phyloP scores from a whole-genome alignment of 768 basidiomycete species.

The Lactarius tabidus region DNA sequence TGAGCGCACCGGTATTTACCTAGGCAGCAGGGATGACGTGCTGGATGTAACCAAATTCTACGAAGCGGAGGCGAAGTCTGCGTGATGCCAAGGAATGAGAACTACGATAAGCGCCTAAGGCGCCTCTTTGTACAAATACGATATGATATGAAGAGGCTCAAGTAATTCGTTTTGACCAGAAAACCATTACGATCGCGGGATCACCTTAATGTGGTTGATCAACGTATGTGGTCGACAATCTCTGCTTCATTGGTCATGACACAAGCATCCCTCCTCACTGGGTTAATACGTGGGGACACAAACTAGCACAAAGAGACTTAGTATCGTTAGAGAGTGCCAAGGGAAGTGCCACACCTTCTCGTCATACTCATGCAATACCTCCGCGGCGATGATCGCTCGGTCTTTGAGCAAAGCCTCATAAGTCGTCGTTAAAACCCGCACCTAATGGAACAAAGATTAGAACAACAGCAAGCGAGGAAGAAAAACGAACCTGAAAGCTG shows the following conservation, averaged over 20 bases:
- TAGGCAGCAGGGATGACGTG: constrained; percentile 93
- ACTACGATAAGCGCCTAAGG: neutral
- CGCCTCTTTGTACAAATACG: neutral
- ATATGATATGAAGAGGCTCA: neutral
- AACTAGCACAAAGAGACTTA: constrained; percentile 46
- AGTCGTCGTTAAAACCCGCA: constrained; percentile 46
- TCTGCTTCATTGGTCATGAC: constrained; percentile 87
- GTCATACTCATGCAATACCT: constrained; percentile 84
- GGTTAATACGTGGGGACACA: constrained; percentile 77
- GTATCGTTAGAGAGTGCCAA: neutral
- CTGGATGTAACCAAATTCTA: constrained; percentile 87
- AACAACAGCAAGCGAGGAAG: neutral
- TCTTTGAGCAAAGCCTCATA: constrained; percentile 72
- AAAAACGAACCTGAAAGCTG: constrained; percentile 53
- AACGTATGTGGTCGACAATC: constrained; percentile 52
- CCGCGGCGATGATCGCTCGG: constrained; percentile 66
- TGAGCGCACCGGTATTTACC: constrained; percentile 88
- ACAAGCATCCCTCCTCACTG: constrained; percentile 69
- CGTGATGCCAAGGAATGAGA: constrained; percentile 8
- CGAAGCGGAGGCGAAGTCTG: constrained; percentile 34
- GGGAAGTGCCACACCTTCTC: constrained; percentile 49
- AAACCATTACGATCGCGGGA: neutral
- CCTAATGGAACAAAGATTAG: constrained; percentile 33
- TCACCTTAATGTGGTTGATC: constrained; percentile 4
- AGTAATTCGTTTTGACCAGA: neutral